Evolutionary conservation across 345 rosid genomes (phyloP).

Genomic region (Acer yangbiense): DNA sequence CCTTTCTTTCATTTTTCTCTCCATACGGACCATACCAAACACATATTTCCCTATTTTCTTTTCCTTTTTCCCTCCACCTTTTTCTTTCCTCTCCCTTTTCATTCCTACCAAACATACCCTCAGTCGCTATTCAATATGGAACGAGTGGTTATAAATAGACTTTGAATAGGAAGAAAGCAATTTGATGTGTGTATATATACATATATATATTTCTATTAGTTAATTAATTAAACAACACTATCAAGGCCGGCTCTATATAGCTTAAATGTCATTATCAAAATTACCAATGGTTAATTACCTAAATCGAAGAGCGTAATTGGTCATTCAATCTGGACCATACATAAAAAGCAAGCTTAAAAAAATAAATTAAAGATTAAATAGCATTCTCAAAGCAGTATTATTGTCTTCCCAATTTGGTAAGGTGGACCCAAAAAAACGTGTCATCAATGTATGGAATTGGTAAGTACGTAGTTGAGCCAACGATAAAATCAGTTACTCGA

Average conservation of each 20-base stretch:
- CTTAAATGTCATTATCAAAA: slow-evolving; percentile 4
- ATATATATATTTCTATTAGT: too few species aligned
- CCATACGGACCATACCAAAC: too few species aligned
- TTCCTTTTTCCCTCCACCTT: too few species aligned
- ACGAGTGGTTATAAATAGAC: neutral
- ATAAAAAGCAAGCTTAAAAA: neutral
- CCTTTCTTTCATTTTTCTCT: too few species aligned
- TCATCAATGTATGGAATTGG: neutral
- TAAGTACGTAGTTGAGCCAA: slow-evolving; percentile 5
- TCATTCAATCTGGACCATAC: neutral
- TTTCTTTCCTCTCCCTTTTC: too few species aligned
- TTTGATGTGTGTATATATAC: too few species aligned
- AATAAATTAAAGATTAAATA: neutral
- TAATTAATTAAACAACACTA: neutral
- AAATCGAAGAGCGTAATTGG: neutral
- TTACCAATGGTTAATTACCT: neutral
- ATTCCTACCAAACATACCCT: too few species aligned
- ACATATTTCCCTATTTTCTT: too few species aligned
- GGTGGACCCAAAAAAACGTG: neutral
- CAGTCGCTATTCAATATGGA: neutral
- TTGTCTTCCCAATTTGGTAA: slow-evolving; percentile 4
- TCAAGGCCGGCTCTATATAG: neutral
- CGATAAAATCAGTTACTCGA: too few species aligned
- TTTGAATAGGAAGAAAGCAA: too few species aligned
- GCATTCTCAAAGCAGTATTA: neutral